phyloP scores from a whole-genome alignment of 2,329 filamentous ascomycete genomes.

The Aspergillus bombycis region DNA sequence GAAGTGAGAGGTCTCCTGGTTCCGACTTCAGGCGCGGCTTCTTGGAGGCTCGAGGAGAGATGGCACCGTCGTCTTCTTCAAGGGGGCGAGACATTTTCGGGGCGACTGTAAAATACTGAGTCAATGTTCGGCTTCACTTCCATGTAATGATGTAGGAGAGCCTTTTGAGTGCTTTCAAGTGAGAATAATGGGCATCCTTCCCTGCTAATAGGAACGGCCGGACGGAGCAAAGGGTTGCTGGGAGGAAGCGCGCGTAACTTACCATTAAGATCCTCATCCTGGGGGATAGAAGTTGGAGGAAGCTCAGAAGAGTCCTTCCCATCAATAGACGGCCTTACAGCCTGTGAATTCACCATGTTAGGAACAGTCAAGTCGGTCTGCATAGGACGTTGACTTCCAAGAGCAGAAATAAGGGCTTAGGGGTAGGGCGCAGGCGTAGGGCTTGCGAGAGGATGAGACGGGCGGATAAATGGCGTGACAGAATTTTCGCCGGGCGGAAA shows the following conservation, averaged over 20 bases:
- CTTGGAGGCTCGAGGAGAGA: conserved; percentile 41
- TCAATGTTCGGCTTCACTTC: conserved; percentile 5
- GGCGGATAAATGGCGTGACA: conserved; percentile 19
- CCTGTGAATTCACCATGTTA: conserved; percentile 39
- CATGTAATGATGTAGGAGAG: neutral
- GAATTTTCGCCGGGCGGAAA: conserved; percentile 26
- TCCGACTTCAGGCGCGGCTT: conserved; percentile 43
- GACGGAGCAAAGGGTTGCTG: neutral
- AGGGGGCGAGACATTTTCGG: conserved; percentile 39
- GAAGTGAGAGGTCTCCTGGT: conserved; percentile 26
- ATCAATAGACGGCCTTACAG: conserved; percentile 33
- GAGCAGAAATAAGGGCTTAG: conserved; percentile 54
- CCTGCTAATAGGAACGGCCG: neutral
- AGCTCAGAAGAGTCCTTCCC: conserved; percentile 31
- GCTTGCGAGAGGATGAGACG: conserved; percentile 33
- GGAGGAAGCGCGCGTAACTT: conserved; percentile 23
- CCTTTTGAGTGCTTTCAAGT: neutral
- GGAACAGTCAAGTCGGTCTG: conserved; percentile 25
- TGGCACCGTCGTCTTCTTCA: conserved; percentile 38
- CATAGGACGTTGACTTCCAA: conserved; percentile 40
- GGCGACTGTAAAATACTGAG: conserved; percentile 19
- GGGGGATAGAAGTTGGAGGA: conserved; percentile 31
- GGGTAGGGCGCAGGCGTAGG: conserved; percentile 51
- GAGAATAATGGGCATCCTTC: conserved; percentile 1
- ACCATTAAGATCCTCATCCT: conserved; percentile 37